phyloP scores from a whole-genome alignment of 176 grass and related monocot species.

The Carex scoparia region DNA sequence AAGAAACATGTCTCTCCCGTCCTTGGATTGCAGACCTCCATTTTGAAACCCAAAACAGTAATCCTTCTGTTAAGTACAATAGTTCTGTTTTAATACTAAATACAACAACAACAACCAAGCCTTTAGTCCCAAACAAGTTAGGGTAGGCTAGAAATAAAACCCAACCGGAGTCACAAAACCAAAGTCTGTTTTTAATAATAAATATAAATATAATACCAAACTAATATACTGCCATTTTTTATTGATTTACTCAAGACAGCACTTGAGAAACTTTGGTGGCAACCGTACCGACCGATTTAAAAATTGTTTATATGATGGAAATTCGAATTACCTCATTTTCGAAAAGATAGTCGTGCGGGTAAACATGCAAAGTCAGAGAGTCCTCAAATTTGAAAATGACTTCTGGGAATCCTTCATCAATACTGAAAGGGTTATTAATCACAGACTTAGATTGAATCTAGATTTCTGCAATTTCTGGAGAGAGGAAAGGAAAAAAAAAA shows the following conservation, averaged over 20 bases:
- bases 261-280: not conserved
- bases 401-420: conserved; percentile 77
- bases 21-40: conserved; percentile 76
- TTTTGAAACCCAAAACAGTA: conserved; percentile 88
- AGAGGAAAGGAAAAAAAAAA: conserved; percentile 1
- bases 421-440: conserved; percentile 37
- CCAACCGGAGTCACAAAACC: too few relatives aligned
- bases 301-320: not conserved
- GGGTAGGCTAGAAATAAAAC: too few relatives aligned
- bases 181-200: conserved; percentile 29
- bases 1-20: conserved; percentile 89
- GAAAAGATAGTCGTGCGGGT: conserved; percentile 96
- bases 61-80: conserved; percentile 26
- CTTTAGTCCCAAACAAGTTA: too few relatives aligned
- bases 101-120: too few relatives aligned
- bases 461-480: not conserved
- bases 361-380: conserved; percentile 54
- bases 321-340: conserved; percentile 57
- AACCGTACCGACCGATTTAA: not conserved
- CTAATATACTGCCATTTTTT: not conserved
- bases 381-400: conserved; percentile 76
- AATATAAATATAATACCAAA: not conserved
- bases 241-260: not conserved
- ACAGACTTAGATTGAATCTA: conserved; percentile 16
- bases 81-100: conserved; percentile 29